Base-by-base conservation (phyloP, 169 alveolate species). In the Eimeria nieschulzi region DNA sequence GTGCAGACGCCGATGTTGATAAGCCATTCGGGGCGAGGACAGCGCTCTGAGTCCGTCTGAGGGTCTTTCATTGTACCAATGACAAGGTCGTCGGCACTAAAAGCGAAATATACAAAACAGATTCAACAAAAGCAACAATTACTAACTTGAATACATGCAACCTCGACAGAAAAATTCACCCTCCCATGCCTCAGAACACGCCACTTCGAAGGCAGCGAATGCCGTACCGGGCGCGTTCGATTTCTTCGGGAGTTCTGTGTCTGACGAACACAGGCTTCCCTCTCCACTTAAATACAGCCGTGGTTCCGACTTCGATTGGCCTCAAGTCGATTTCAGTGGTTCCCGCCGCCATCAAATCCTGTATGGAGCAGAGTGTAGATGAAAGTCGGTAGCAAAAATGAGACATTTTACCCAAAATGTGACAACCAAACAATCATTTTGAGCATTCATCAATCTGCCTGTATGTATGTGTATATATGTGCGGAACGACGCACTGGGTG, bases 21-120 rank as follows among this genome's bases (percentile, higher is more conserved):
- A 26, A 96, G 93, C 98, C 98, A 96, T 72, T 96, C 97, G 0
- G 98, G 98, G 63, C 95, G 94, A 54, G 85, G 95, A 76, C 95
- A 94, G 55, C 98, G 92, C 78, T 96, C 98, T 26, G 96, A 64
- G 63, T 96, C 98, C 75, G 94, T 92, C 93, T 95, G 96, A 9
- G 98, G 98, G 87, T 96, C 98, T 91, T 96, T 96, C 97, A 96
- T 94, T 5, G 97, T 93, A 61, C 96, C 97, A 19, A 95, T 64
- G 66, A 95, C 73, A 39, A 87, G 94, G 88, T 96, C 98, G 64
- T 96, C 98, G 82, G 95, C 96, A 90, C 95, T 79, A 7, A 23
- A 71, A 21, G 26, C 54, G 26, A 21, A 23, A 9, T 7, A 23
- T 6, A 71, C 80, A 23, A 71, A 26, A 71, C 54, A 25, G 46